Evolutionary conservation across 202 grass and related monocot species (phyloP).

Genomic region (Alloteropsis angusta): DNA sequence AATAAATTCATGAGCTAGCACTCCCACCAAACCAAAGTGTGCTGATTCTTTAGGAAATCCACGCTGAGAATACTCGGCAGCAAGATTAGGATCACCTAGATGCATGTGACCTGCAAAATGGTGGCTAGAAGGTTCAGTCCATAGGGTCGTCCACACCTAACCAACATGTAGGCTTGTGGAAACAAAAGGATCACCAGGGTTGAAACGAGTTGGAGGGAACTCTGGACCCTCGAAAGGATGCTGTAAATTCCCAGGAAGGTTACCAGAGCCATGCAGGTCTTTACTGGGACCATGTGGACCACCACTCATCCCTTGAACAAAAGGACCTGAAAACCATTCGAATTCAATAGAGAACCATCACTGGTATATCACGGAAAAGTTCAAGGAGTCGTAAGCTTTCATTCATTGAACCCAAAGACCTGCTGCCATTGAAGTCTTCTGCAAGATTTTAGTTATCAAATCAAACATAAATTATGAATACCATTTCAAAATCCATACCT

Average conservation of each 20-base stretch:
- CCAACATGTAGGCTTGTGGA: constrained; percentile 7
- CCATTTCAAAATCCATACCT: constrained; percentile 33
- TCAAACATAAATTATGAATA: constrained; percentile 26
- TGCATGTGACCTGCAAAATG: constrained; percentile 34
- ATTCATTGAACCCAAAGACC: constrained; percentile 21
- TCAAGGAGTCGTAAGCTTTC: constrained; percentile 26
- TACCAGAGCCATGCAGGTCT: constrained; percentile 40
- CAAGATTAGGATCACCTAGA: constrained; percentile 40
- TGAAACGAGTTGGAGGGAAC: constrained; percentile 24
- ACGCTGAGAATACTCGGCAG: constrained; percentile 35
- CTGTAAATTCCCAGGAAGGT: constrained; percentile 19
- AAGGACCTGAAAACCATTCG: constrained; percentile 35
- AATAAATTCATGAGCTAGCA: constrained; percentile 13
- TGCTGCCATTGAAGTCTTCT: constrained; percentile 4
- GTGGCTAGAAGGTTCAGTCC: constrained; percentile 36
- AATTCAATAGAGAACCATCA: constrained; percentile 1
- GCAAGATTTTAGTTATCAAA: neutral
- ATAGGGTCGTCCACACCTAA: constrained; percentile 20
- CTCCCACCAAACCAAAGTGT: constrained; percentile 35
- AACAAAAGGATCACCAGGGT: constrained; percentile 38
- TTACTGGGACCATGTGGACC: constrained; percentile 26
- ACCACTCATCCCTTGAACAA: constrained; percentile 42
- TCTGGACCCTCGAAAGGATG: constrained; percentile 36
- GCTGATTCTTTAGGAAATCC: constrained; percentile 47
- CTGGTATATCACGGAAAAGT: constrained; percentile 5